Conservation (phyloP, 108 stramenopile species). For the Skeletonema marinoi region DNA sequence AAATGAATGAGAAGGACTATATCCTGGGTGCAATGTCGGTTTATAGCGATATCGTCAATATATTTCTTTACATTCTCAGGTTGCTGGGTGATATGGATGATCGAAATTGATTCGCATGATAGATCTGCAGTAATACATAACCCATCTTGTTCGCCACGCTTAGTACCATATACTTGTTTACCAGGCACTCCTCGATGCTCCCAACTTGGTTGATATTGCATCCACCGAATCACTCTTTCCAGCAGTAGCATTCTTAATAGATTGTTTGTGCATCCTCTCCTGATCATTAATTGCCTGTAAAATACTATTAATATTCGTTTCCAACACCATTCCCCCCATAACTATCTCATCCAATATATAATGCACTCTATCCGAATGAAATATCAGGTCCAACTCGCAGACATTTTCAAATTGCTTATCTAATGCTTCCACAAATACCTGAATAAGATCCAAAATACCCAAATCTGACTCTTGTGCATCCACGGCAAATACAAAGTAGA, state of each 20-base stretch:
- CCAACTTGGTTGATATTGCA: slow-evolving; percentile 48
- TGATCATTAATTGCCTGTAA: slow-evolving; percentile 94
- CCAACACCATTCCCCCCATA: slow-evolving; percentile 99
- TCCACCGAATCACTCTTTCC: slow-evolving; percentile 58
- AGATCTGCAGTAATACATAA: not conserved
- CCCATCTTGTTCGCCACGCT: not conserved
- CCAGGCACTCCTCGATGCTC: slow-evolving; percentile 46
- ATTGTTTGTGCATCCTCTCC: slow-evolving; percentile 86
- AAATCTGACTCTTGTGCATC: slow-evolving; percentile 97
- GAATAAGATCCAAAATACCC: slow-evolving; percentile 99
- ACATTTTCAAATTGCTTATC: slow-evolving; percentile 99
- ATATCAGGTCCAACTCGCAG: slow-evolving; percentile 99
- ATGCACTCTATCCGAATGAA: slow-evolving; percentile 95
- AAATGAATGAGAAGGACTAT: slow-evolving; percentile 92
- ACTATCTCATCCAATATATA: slow-evolving; percentile 96
- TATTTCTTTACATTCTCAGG: slow-evolving; percentile 89
- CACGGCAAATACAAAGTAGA: slow-evolving; percentile 99
- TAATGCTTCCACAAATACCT: slow-evolving; percentile 99
- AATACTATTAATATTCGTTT: slow-evolving; percentile 95
- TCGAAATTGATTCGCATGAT: slow-evolving; percentile 14
- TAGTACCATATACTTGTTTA: slow-evolving; percentile 45
- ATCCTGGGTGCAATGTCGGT: slow-evolving; percentile 88
- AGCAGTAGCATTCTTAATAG: slow-evolving; percentile 47
- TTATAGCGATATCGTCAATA: slow-evolving; percentile 92
- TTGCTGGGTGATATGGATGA: slow-evolving; percentile 74